Base-by-base conservation (phyloP, 306 rosid species). In the Gleditsia sinensis region DNA sequence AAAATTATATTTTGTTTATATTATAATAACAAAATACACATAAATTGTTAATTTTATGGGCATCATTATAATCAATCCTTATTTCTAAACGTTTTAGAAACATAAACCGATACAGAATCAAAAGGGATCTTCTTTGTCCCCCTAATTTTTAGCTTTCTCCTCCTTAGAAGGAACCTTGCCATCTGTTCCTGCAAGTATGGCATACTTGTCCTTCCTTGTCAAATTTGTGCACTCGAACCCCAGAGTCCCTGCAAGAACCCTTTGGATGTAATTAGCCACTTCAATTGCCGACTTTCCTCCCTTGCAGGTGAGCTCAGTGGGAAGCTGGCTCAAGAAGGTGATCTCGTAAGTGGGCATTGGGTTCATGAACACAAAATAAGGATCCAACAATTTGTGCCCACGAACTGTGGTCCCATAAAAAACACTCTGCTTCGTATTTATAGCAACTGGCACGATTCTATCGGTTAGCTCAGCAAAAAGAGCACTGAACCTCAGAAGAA, bases 281-380 rank as follows among this genome's bases (percentile, higher is more conserved):
- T 95, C 99, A 62, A 90, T 80, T 0, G 98, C 75, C 0, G 99
- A 86, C 63, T 90, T 95, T 12, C 97, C 97, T 9, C 91, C 91
- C 72, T 67, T 75, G 84, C 96, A 87, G 0, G 99, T 95, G 12
- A 88, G 83, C 33, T 95, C 97, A n/a, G 77, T 28, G 0, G 99
- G 98, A 9, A 95, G 77, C 49, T 90, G 96, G 69, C 81, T 92
- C 80, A 95, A 71, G 78, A 95, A 95, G 2, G 96, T 92, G 78
- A 95, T 87, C 80, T 95, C 99, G 65, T 90, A 95, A 7, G 80
- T 77, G 0, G 99, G 98, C 76, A 78, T 84, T 0, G 99, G 99
- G 63, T 95, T 95, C 99, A 95, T 95, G 80, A 95, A 95, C 85
- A 88, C 92, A 25, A 95, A 95, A 53, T 95, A 95, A 5, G 99